Base-by-base conservation (phyloP, 805 yeast genomes). In the Yueomyces sinensis region DNA sequence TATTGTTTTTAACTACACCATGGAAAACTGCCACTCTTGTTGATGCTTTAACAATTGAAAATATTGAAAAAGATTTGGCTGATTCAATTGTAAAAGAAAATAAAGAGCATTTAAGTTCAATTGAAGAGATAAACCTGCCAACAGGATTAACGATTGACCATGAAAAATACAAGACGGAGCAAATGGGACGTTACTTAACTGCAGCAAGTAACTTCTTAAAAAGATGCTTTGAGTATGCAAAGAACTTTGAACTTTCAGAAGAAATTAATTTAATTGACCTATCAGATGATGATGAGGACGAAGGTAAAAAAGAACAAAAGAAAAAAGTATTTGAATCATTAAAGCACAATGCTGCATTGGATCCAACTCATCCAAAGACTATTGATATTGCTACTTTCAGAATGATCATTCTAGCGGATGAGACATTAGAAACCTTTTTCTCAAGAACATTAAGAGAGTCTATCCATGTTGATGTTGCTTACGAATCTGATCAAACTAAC, bases 321-420 rank as follows among this genome's bases (percentile, higher is more conserved):
- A 43, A 44, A 39, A 56, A 49, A 41, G 49, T 46, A 31, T 41
- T 45, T 32, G 49, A 47, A n/a, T 49, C 56, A 16, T 40, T 72
- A 30, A 65, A 65, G 19, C 84, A 83, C 32, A 84, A 86, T 50
- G 82, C 74, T 4, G 95, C 94, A 0, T 60, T 84, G 27, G 82
- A 84, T 50, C 95, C 95, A 3, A 66, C 70, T 23, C 71, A 76
- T 23, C 94, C 94, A 1, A 74, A 78, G 9, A 73, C 62, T 38
- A 66, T 87, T 34, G 82, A 80, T 35, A 61, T 84, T 14, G 83
- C 97, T 0, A 86, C 95, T 0, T 89, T 89, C 60, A 65, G 97
- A 41, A 89, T 89, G 98, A 93, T 91, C 1, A 62, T 91, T 5
- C 62, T 89, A 5, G 96, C 97, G 0, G 95, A 87, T 53, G 97